Evolutionary conservation across 805 yeast species (phyloP).

Genomic region (Nadsonia fulvescens): DNA sequence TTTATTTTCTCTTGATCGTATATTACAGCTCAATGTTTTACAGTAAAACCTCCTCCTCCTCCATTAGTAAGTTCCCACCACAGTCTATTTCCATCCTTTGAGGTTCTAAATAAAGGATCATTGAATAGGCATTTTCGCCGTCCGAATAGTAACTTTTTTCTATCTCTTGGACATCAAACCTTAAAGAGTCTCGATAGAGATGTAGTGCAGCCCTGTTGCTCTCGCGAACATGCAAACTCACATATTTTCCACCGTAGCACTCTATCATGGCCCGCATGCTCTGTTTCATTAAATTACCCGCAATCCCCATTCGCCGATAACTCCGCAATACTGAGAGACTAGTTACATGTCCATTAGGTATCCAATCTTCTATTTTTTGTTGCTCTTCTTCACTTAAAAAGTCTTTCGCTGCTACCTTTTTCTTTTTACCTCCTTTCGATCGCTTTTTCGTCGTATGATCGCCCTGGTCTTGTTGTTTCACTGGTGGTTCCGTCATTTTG

Average conservation of each 20-base stretch:
- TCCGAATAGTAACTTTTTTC: slow-evolving; percentile 89
- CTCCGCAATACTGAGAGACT: slow-evolving; percentile 90
- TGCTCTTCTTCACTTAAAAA: slow-evolving; percentile 2
- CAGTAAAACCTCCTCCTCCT: too few species aligned
- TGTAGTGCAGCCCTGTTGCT: slow-evolving; percentile 89
- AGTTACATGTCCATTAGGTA: slow-evolving; percentile 75
- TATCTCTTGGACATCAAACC: slow-evolving; percentile 64
- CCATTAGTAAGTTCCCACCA: too few species aligned
- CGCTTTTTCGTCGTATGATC: too few species aligned
- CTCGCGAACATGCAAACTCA: slow-evolving; percentile 82
- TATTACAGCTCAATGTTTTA: too few species aligned
- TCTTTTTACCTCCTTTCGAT: too few species aligned
- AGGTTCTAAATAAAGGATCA: too few species aligned
- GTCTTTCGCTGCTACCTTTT: too few species aligned
- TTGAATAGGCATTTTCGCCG: slow-evolving; percentile 94
- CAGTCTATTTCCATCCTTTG: too few species aligned
- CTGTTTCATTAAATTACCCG: slow-evolving; percentile 80
- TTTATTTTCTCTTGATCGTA: too few species aligned
- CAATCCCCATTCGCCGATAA: slow-evolving; percentile 87
- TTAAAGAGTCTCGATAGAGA: slow-evolving; percentile 68
- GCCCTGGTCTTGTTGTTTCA: slow-evolving; percentile 9
- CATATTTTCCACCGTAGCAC: slow-evolving; percentile 63
- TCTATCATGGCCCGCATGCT: slow-evolving; percentile 66
- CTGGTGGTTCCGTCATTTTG: slow-evolving; percentile 78
- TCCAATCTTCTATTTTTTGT: slow-evolving; percentile 8